Evolutionary conservation across 2,329 filamentous ascomycete species (phyloP), one percentile per base, ranked within the genome.

Genomic region (Cladosporium oxysporum): DNA sequence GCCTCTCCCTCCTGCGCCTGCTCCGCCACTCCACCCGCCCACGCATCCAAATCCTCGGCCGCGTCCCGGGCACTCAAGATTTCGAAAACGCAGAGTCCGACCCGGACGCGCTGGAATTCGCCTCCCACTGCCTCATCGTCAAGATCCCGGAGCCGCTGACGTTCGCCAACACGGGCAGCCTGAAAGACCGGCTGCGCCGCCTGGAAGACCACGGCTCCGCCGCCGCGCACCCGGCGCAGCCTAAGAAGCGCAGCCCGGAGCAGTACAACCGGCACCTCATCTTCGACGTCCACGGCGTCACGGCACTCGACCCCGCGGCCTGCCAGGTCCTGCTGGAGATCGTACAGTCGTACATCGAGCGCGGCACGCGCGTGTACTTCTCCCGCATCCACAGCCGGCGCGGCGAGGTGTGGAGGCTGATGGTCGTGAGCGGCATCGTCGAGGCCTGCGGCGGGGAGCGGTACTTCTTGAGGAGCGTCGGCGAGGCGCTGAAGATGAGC

Each of bases 271-370:
- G 88, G 71, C 97, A 97, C 75, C 84, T 99, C 77, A 93, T 99
- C 68, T 98, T 99, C 74, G 95, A 99, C 76, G 93, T 98, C 8
- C 94, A 98, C 72, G 95, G 95, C n/a, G 95, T 99, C 3, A 97
- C 93, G 0, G 91, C 90, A 31, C 88, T 99, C 72, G 95, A 99
- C 76, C 95, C 93, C 6, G 96, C 93, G 0, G 95, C 94, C 1
- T 91, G 92, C 0, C 95, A 98, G 79, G 94, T 98, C 0, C 83
- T 99, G 2, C 86, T 87, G 57, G 95, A 98, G 79, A 98, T 98
- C 71, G 92, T 99, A 18, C 83, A 88, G 58, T 85, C 83, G 33
- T 98, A 98, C 76, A 83, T 89, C n/a, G 85, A 90, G 37, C 83
- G 90, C 5, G 91, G 90, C 0, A 92, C 94, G 1, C 82, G 87